Conservation (phyloP, 768 basidiomycete genomes). For the Mycena olivaceomarginata region DNA sequence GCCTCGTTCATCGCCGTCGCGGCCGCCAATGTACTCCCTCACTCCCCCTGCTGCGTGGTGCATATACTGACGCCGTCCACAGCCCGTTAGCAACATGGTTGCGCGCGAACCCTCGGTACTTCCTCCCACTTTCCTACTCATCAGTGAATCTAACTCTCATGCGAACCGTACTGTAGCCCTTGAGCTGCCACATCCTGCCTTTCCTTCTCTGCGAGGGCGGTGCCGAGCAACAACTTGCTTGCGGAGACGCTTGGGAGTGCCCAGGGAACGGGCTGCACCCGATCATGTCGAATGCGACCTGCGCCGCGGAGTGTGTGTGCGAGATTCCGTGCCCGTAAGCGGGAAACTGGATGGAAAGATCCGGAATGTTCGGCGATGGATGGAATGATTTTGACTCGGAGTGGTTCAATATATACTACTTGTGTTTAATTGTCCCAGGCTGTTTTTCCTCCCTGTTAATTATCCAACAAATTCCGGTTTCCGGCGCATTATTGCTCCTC, state of each 20-base stretch:
- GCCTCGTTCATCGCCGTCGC: constrained; percentile 28
- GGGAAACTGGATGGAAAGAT: too few species aligned
- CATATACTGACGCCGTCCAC: neutral
- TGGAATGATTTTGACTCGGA: too few species aligned
- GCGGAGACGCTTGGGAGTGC: constrained; percentile 1
- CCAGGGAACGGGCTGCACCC: constrained; percentile 18
- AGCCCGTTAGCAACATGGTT: constrained; percentile 18
- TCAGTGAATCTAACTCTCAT: neutral
- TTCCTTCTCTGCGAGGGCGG: constrained; percentile 31
- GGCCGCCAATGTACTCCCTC: constrained; percentile 20
- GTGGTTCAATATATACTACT: too few species aligned
- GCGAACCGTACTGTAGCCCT: neutral
- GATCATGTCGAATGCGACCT: constrained; percentile 1
- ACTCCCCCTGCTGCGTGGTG: neutral
- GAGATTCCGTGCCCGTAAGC: constrained; percentile 34
- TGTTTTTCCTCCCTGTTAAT: too few species aligned
- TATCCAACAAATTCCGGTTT: too few species aligned
- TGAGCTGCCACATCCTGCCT: constrained; percentile 11
- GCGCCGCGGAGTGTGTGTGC: constrained; percentile 26
- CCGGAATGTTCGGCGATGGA: neutral
- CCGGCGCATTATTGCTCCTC: too few species aligned
- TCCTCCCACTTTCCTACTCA: neutral
- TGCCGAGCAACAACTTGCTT: constrained; percentile 24
- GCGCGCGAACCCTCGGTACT: constrained; percentile 5
- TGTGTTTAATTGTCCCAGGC: too few species aligned